Conservation (phyloP, 2,329 filamentous ascomycete genomes). For the Paecilomyces sp. region DNA sequence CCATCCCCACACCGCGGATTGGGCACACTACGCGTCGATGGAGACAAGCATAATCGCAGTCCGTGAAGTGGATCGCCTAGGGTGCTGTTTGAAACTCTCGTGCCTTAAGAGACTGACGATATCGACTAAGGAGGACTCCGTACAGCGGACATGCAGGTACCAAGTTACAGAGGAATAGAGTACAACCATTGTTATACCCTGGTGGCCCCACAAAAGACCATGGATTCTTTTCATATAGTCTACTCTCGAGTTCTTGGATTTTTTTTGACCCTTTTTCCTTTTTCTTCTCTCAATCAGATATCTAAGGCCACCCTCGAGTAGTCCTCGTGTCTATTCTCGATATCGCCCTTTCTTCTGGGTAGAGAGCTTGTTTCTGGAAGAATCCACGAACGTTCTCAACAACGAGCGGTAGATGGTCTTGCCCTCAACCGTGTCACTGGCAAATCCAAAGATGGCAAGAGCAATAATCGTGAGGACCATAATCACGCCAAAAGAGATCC, state of each 20-base stretch:
- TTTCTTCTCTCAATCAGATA: not conserved
- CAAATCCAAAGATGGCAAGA: conserved; percentile 50
- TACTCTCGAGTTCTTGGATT: not conserved
- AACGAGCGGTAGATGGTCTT: conserved; percentile 45
- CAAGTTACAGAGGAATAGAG: too few relatives aligned
- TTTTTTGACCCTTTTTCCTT: too few relatives aligned
- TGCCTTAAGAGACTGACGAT: not conserved
- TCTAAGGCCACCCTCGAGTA: not conserved
- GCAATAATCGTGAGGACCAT: conserved; percentile 52
- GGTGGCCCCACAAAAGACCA: not conserved
- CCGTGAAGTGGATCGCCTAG: not conserved
- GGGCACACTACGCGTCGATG: not conserved
- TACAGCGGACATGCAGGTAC: too few relatives aligned
- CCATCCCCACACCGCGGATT: not conserved
- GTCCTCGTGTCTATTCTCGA: not conserved
- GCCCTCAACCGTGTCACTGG: conserved; percentile 53
- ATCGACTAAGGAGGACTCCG: too few relatives aligned
- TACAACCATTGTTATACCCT: too few relatives aligned
- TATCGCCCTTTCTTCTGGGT: not conserved
- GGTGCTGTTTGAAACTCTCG: not conserved
- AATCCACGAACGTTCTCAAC: conserved; percentile 26
- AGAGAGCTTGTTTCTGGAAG: conserved; percentile 12
- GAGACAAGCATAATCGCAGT: not conserved
- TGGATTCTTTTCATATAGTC: not conserved
- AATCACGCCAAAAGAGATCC: conserved; percentile 60